These are phyloP conservation scores for Royoungia palumana DNA, from an alignment of 768 basidiomycete species.

Conservation along the genomic window DNA sequence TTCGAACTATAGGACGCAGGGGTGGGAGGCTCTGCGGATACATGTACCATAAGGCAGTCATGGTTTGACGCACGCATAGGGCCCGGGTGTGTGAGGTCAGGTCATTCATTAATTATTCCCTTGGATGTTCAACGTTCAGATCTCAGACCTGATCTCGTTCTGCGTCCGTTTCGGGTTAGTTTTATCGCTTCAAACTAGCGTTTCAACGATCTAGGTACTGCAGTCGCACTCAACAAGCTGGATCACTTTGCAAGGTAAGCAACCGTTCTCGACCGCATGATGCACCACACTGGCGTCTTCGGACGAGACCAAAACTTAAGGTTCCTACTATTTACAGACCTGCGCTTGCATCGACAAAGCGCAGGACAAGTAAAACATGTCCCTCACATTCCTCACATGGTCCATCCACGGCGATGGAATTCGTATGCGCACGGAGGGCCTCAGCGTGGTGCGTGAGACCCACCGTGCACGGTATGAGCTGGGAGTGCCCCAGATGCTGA, in stretches of 20 bases:
- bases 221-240: constrained; percentile 50
- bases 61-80: constrained; percentile 1
- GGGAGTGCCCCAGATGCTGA: constrained; percentile 30
- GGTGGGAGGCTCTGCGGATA: not conserved
- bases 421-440: not conserved
- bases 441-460: constrained; percentile 16
- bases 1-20: constrained; percentile 1
- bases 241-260: constrained; percentile 24
- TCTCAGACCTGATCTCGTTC: not conserved
- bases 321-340: constrained; percentile 25
- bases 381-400: not conserved
- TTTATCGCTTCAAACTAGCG: constrained; percentile 56
- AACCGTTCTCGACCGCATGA: not conserved
- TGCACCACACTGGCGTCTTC: no score
- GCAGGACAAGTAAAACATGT: constrained; percentile 9
- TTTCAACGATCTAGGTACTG: constrained; percentile 55
- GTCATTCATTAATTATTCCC: no score
- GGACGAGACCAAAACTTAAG: constrained; percentile 13
- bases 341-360: constrained; percentile 24
- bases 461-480: constrained; percentile 30
- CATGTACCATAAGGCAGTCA: constrained; percentile 10
- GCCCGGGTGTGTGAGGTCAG: constrained; percentile 28
- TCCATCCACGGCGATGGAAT: not conserved
- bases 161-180: constrained; percentile 12
- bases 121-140: not conserved